These are phyloP conservation scores for Globisporangium splendens DNA, from an alignment of 352 stramenopile species.

Conservation along the genomic window DNA sequence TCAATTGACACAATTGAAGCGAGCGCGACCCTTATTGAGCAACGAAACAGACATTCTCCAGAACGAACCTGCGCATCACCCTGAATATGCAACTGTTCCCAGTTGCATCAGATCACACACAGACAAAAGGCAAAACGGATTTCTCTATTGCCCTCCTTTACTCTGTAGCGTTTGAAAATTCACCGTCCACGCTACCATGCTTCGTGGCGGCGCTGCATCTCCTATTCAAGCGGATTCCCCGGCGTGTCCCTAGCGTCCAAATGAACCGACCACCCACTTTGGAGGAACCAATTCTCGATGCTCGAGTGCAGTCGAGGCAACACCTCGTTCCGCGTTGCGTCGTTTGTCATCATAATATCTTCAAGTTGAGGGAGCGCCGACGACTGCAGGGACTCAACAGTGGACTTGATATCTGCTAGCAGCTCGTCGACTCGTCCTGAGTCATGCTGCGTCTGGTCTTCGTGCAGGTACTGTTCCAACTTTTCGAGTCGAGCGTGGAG, in stretches of 20 bases:
- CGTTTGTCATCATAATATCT: constrained; percentile 23
- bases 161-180: too few relatives aligned
- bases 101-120: too few relatives aligned
- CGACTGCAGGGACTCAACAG: constrained; percentile 14
- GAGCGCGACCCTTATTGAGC: neutral
- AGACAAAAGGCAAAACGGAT: too few relatives aligned
- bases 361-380: constrained; percentile 21
- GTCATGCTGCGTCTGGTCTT: constrained; percentile 16
- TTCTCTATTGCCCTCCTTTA: too few relatives aligned
- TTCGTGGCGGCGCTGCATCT: too few relatives aligned
- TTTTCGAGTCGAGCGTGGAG: constrained; percentile 5
- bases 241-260: neutral
- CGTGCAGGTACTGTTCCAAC: constrained; percentile 18
- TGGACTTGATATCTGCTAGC: constrained; percentile 12
- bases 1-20: too few relatives aligned
- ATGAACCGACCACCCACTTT: constrained; percentile 23
- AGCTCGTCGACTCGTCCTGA: constrained; percentile 10
- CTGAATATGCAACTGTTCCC: too few relatives aligned
- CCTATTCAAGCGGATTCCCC: too few relatives aligned
- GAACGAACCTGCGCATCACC: too few relatives aligned
- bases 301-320: constrained; percentile 22
- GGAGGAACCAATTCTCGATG: constrained; percentile 32
- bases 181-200: too few relatives aligned
- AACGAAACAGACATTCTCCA: too few relatives aligned
- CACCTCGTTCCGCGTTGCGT: constrained; percentile 11